Evolutionary conservation across 2,329 filamentous ascomycete genomes (phyloP).

Genomic region (Acephala macrosclerotiorum): DNA sequence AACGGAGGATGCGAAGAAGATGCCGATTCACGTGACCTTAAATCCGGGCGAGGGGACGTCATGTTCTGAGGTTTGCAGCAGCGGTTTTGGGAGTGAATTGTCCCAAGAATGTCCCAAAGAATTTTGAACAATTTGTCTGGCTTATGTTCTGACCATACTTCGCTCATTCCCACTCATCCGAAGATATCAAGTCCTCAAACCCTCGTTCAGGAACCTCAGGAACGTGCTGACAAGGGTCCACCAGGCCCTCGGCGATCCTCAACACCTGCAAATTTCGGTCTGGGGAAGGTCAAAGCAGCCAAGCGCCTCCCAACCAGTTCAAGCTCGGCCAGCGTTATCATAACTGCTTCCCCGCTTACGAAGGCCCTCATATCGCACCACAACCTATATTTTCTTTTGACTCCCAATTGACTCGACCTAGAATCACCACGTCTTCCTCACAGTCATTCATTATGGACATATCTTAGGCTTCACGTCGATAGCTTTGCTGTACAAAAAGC

Average conservation of each 20-base stretch:
- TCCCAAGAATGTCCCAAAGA: neutral
- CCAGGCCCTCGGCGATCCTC: slow-evolving; percentile 11
- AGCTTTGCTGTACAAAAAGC: slow-evolving; percentile 19
- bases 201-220: slow-evolving; percentile 4
- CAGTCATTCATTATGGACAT: slow-evolving; percentile 37
- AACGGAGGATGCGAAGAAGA: neutral
- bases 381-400: slow-evolving; percentile 9
- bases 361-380: slow-evolving; percentile 14
- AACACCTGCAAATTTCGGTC: slow-evolving; percentile 17
- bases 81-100: neutral
- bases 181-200: neutral
- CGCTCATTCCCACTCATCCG: slow-evolving; percentile 6
- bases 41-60: neutral
- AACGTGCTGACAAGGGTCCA: slow-evolving; percentile 11
- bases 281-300: slow-evolving; percentile 6
- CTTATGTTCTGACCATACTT: neutral
- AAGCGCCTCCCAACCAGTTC: slow-evolving; percentile 21
- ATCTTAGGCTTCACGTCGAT: slow-evolving; percentile 29
- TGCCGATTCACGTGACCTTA: slow-evolving; percentile 3
- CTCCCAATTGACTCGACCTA: slow-evolving; percentile 2
- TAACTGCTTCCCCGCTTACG: slow-evolving; percentile 7
- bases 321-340: slow-evolving; percentile 13
- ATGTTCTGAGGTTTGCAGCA: neutral
- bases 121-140: neutral
- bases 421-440: slow-evolving; percentile 8